Evolutionary conservation across 495 filamentous ascomycete species (phyloP).

Genomic region (Penicillium cinerascens): DNA sequence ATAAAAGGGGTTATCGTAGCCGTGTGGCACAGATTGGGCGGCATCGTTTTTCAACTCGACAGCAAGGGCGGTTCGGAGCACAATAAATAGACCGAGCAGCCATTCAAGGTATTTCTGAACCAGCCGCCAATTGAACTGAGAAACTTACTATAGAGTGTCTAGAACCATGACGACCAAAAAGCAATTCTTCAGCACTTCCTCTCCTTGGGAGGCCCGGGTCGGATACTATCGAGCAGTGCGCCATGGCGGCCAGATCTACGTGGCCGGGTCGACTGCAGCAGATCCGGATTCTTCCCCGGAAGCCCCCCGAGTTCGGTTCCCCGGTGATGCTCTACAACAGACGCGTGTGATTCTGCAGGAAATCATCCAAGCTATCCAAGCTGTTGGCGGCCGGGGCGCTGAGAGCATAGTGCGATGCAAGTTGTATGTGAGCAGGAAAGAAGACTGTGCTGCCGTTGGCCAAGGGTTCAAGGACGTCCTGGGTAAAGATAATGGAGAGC

Average conservation of each 20-base stretch:
- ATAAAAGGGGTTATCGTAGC: too few relatives aligned
- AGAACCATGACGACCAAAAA: slow-evolving; percentile 2
- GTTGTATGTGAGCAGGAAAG: slow-evolving; percentile 38
- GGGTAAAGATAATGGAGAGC: slow-evolving; percentile 20
- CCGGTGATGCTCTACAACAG: slow-evolving; percentile 39
- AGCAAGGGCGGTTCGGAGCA: too few relatives aligned
- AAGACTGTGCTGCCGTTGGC: slow-evolving; percentile 33
- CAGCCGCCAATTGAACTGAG: background rate
- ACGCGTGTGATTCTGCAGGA: slow-evolving; percentile 36
- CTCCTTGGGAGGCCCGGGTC: slow-evolving; percentile 42
- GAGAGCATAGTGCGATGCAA: slow-evolving; percentile 38
- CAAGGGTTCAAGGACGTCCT: slow-evolving; percentile 36
- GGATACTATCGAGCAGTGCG: slow-evolving; percentile 49
- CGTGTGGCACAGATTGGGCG: too few relatives aligned
- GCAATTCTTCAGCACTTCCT: slow-evolving; percentile 25
- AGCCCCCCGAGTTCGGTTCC: slow-evolving; percentile 34
- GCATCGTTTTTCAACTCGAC: too few relatives aligned
- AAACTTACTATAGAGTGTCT: background rate
- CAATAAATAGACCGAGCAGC: too few relatives aligned
- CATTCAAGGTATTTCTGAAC: background rate
- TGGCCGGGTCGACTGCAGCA: slow-evolving; percentile 46
- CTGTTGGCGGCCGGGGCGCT: slow-evolving; percentile 37
- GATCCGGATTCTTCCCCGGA: slow-evolving; percentile 30
- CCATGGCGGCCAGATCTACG: slow-evolving; percentile 40
- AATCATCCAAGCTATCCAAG: slow-evolving; percentile 38